Evolutionary conservation across 371 early-diverging fungal species (phyloP), one percentile per base, ranked within the genome.

Genomic region (Blastocladiella emersonii): DNA sequence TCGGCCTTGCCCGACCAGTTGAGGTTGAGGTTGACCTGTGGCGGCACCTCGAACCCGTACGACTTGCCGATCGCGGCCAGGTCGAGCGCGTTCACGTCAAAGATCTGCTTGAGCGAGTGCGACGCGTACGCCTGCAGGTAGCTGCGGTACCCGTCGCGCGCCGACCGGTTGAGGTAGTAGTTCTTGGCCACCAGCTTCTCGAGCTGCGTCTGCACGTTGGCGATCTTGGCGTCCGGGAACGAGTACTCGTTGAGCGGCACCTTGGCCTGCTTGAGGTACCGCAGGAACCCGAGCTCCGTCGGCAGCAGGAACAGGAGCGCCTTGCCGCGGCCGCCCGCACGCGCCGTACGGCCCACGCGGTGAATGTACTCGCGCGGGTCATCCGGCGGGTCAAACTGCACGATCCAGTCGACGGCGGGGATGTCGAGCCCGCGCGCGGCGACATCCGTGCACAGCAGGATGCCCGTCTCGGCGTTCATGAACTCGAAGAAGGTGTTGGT

Each of bases 401-500:
- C 87, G 67, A 99, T 94, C 90, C 94, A 91, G 71, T 98, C 98
- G 23, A 98, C 98, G 19, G 89, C 85, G 37, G 97, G 93, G 67
- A 99, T 94, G 76, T 99, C 99, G 36, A 99, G 76, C 1, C 99
- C 99, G 76, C 99, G 84, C 6, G 98, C 96, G 34, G 96, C 98
- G 35, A 99, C 94, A 71, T 99, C 97, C 43, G 99, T 98, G 74
- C 96, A 95, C 66, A 96, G 79, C 60, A 98, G 75, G 61, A 94
- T 89, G 36, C 94, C 94, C 41, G 76, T 75, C 35, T 88, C 85
- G 19, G 95, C 93, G 67, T 95, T 93, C 62, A 85, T 85, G 70
- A 92, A 97, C 77, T 95, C 96, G 70, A 95, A 93, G 77, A 95
- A 95, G 44, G 95, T 95, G 44, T 83, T 85, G 36, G 93, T 95